phyloP scores from a whole-genome alignment of 306 rosid genomes.

The Vigna angularis region DNA sequence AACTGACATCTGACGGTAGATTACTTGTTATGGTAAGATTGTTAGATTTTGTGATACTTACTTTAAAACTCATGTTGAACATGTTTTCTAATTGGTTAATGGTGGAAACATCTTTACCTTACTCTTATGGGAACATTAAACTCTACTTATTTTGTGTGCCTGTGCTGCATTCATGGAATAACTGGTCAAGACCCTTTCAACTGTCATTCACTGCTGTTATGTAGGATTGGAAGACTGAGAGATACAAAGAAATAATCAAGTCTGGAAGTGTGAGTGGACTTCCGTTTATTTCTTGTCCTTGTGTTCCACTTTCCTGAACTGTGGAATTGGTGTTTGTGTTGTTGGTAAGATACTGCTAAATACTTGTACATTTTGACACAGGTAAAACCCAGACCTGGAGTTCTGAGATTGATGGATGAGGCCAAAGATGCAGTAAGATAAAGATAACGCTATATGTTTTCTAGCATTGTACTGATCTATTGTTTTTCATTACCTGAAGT shows the following conservation, averaged over 20 bases:
- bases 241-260: slow-evolving; percentile 93
- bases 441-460: slow-evolving; percentile 53
- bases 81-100: too few relatives aligned
- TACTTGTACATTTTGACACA: slow-evolving; percentile 43
- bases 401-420: slow-evolving; percentile 92
- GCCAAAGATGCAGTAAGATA: slow-evolving; percentile 88
- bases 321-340: slow-evolving; percentile 17
- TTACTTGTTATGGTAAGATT: neutral
- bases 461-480: slow-evolving; percentile 11
- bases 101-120: too few relatives aligned
- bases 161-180: neutral
- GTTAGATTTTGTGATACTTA: too few relatives aligned
- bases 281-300: slow-evolving; percentile 33
- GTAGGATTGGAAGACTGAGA: slow-evolving; percentile 98
- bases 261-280: slow-evolving; percentile 86
- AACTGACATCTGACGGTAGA: neutral
- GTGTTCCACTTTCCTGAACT: slow-evolving; percentile 8
- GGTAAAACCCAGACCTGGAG: slow-evolving; percentile 98
- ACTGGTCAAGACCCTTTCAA: neutral
- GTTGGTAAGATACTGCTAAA: slow-evolving; percentile 26
- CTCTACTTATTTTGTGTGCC: neutral
- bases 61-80: too few relatives aligned
- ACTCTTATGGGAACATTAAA: neutral
- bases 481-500: slow-evolving; percentile 30
- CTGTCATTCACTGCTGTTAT: slow-evolving; percentile 17